Percentiles rank a stretch among this genome's conserved stretches.
These are phyloP conservation scores for Mesembryanthemum crystallinum DNA, from an alignment of 148 eudicot species.

Conservation along the genomic window DNA sequence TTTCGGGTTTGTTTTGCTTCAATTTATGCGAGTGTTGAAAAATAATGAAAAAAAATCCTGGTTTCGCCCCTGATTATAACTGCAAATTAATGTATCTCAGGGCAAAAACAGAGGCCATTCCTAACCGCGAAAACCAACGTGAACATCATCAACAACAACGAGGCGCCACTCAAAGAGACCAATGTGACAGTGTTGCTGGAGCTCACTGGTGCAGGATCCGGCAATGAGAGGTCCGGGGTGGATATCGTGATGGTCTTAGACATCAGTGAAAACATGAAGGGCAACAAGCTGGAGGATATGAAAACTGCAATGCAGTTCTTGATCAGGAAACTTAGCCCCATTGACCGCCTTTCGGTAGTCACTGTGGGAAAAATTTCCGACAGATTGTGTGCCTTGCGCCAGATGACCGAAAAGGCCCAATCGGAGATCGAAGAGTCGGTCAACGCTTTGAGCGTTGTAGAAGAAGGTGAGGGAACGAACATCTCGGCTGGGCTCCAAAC, in stretches of 20 bases:
- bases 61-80: too few relatives aligned
- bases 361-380: neutral
- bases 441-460: neutral
- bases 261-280: neutral
- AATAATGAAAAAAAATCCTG: too few relatives aligned
- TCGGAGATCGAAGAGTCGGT: neutral
- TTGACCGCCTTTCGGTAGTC: slow-evolving; percentile 10
- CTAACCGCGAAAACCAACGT: too few relatives aligned
- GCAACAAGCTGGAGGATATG: neutral
- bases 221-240: neutral
- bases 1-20: too few relatives aligned
- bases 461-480: neutral
- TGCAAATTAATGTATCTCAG: too few relatives aligned
- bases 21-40: too few relatives aligned
- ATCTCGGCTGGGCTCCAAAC: neutral
- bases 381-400: neutral
- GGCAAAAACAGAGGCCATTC: too few relatives aligned
- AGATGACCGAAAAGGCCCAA: neutral
- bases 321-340: neutral
- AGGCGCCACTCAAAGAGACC: slow-evolving; percentile 8
- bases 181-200: neutral
- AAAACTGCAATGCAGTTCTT: neutral
- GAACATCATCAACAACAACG: neutral
- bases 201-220: neutral
- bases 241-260: slow-evolving; percentile 2